These are phyloP conservation scores for Chimonanthus salicifolius DNA, from an alignment of 164 flowering plant species.

Conservation along the genomic window DNA sequence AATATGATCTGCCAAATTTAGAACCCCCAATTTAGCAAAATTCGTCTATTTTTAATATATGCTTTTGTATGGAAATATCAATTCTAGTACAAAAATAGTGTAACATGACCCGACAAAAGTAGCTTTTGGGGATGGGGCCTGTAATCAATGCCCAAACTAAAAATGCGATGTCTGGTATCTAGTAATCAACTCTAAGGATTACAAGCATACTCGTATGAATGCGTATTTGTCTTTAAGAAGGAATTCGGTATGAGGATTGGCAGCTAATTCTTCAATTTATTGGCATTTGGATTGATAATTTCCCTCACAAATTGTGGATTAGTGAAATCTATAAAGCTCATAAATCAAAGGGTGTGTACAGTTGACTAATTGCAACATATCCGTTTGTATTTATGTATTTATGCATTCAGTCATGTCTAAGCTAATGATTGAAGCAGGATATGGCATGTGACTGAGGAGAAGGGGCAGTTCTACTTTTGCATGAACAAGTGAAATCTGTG, in stretches of 20 bases:
- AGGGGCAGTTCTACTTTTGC: not conserved
- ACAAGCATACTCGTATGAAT: not conserved
- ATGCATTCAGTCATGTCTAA: not conserved
- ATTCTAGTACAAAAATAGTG: not conserved
- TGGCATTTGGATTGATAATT: not conserved
- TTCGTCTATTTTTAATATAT: too few species aligned
- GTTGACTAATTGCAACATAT: not conserved
- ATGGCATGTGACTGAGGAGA: not conserved
- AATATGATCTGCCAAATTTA: conserved; percentile 69
- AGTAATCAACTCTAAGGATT: too few species aligned
- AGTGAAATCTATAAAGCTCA: not conserved
- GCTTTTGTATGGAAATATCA: not conserved
- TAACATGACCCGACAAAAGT: not conserved
- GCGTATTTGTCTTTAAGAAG: not conserved
- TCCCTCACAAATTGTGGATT: not conserved
- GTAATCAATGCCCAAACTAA: not conserved
- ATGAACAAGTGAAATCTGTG: not conserved
- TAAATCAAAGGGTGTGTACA: not conserved
- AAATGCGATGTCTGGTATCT: not conserved
- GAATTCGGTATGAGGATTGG: not conserved
- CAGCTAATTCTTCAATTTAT: not conserved
- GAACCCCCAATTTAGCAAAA: not conserved
- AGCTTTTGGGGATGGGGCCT: not conserved
- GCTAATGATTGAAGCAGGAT: not conserved
- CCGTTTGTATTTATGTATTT: not conserved